Percentiles rank a stretch among this genome's conserved stretches.
These are phyloP conservation scores for Eimeria praecox DNA, from an alignment of 169 alveolate species.

Conservation along the genomic window DNA sequence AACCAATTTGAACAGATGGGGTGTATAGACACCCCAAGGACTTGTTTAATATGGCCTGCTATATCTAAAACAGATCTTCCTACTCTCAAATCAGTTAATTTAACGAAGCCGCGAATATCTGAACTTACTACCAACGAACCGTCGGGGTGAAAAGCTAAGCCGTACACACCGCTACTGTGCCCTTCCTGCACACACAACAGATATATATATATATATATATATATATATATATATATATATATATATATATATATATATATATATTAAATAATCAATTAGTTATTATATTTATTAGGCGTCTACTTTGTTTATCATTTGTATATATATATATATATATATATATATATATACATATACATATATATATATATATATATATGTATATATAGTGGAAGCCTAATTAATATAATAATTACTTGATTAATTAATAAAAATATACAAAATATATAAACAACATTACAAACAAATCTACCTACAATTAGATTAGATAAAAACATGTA, in stretches of 20 bases:
- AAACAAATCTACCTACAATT: not conserved
- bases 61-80: constrained; percentile 91
- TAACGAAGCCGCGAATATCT: constrained; percentile 93
- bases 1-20: constrained; percentile 88
- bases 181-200: constrained; percentile 77
- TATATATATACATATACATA: not conserved
- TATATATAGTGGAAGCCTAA: no score
- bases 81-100: constrained; percentile 93
- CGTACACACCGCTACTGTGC: constrained; percentile 87
- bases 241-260: not conserved
- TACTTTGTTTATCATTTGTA: not conserved
- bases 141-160: constrained; percentile 92
- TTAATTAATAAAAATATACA: not conserved
- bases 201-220: not conserved
- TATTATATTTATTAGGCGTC: not conserved
- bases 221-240: not conserved
- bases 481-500: no score
- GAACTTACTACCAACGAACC: constrained; percentile 94
- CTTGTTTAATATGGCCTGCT: constrained; percentile 90
- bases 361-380: no score
- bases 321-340: no score
- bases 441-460: not conserved
- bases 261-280: not conserved
- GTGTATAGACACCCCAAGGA: constrained; percentile 87
- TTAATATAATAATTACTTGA: not conserved